phyloP scores from a whole-genome alignment of 495 filamentous ascomycete species.

The Trichoderma orchidacearum region DNA sequence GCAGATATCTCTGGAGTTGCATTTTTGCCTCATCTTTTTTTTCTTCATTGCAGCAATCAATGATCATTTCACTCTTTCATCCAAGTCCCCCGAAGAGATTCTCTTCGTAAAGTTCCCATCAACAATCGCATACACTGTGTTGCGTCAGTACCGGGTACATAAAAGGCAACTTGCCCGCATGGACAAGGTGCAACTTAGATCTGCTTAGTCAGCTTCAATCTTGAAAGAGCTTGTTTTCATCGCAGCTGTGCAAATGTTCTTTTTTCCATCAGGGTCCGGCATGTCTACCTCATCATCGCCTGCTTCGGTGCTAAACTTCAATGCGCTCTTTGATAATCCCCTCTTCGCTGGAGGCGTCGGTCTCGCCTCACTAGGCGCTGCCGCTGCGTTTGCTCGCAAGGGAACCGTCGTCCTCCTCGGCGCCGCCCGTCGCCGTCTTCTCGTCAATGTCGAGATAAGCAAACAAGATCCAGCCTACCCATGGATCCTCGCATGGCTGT shows the following conservation, averaged over 20 bases:
- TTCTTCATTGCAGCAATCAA: too few relatives aligned
- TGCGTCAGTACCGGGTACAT: too few relatives aligned
- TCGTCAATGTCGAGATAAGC: conserved; percentile 90
- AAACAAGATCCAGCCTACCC: conserved; percentile 84
- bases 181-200: neutral
- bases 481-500: conserved; percentile 93
- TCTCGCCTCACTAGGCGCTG: conserved; percentile 74
- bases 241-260: neutral
- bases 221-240: neutral
- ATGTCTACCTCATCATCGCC: neutral
- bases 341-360: conserved; percentile 57
- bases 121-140: too few relatives aligned
- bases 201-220: neutral
- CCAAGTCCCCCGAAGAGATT: too few relatives aligned
- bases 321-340: conserved; percentile 40
- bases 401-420: conserved; percentile 52
- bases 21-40: neutral
- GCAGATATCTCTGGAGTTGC: neutral
- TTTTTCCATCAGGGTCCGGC: neutral
- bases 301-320: conserved; percentile 22
- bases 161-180: neutral
- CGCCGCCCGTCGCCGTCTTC: conserved; percentile 69
- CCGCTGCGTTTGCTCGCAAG: conserved; percentile 59
- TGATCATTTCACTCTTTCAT: too few relatives aligned
- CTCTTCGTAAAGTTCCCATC: too few relatives aligned